Conservation (phyloP, 306 rosid genomes). For the Abrus pulchellus region DNA sequence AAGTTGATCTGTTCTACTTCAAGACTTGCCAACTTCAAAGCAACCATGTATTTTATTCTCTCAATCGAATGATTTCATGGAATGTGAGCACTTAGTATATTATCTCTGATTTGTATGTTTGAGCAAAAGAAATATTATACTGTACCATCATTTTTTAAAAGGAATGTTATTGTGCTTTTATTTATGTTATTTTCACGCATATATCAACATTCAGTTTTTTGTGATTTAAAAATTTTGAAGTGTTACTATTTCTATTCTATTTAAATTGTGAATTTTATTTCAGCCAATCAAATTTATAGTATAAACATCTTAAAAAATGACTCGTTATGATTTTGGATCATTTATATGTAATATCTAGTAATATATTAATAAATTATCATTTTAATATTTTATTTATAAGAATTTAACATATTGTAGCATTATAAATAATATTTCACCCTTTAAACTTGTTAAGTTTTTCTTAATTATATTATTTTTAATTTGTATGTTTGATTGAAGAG, state of each 20-base stretch:
- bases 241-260: not conserved
- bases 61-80: not conserved
- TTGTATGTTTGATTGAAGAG: no score
- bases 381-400: no score
- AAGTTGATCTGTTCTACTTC: not conserved
- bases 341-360: not conserved
- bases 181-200: not conserved
- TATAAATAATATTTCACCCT: no score
- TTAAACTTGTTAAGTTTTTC: no score
- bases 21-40: conserved; percentile 4
- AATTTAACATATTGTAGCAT: no score
- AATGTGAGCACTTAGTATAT: not conserved
- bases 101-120: not conserved
- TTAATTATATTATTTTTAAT: no score
- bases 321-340: not conserved
- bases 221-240: not conserved
- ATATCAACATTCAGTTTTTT: not conserved
- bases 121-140: not conserved
- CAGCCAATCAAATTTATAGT: not conserved
- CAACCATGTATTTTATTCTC: conserved; percentile 9
- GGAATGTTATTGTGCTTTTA: not conserved
- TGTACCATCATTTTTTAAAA: not conserved
- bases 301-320: not conserved
- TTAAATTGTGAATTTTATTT: conserved; percentile 11
- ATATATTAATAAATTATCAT: no score